phyloP scores from a whole-genome alignment of 1,139 yeast species.

The Candida smagusa region DNA sequence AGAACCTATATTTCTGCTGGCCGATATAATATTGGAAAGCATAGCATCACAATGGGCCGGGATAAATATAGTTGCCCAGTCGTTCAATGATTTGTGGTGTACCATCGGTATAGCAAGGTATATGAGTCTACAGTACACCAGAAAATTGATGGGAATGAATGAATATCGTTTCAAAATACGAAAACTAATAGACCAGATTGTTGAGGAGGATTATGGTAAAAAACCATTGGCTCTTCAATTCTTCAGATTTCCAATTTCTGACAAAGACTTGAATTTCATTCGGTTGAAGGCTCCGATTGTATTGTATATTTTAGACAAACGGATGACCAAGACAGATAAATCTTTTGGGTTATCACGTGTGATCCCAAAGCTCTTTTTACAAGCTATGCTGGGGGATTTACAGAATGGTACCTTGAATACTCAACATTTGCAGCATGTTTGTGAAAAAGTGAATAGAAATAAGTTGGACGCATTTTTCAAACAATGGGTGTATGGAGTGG shows the following conservation, averaged over 20 bases:
- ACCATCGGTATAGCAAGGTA: constrained; percentile 80
- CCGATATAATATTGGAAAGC: constrained; percentile 66
- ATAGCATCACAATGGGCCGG: constrained; percentile 94
- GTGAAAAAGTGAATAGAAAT: constrained; percentile 91
- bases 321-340: constrained; percentile 95
- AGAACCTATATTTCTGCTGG: constrained; percentile 73
- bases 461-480: constrained; percentile 80
- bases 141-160: constrained; percentile 75
- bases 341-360: constrained; percentile 91
- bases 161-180: constrained; percentile 74
- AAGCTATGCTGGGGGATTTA: constrained; percentile 93
- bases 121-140: constrained; percentile 75
- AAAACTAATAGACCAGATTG: constrained; percentile 59
- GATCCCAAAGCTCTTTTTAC: constrained; percentile 84
- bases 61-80: constrained; percentile 79
- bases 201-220: constrained; percentile 73
- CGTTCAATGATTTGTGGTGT: constrained; percentile 87
- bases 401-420: constrained; percentile 78
- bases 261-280: constrained; percentile 59
- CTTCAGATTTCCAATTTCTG: constrained; percentile 66
- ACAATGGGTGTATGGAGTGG: constrained; percentile 91
- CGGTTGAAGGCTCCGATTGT: constrained; percentile 83
- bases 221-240: constrained; percentile 75
- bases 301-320: constrained; percentile 74
- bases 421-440: constrained; percentile 81